A percentile compares a stretch with the other conserved stretches of the same genome.
Evolutionary conservation across 2,329 filamentous ascomycete genomes (phyloP).

Genomic region (Pseudocercospora macadamiae): DNA sequence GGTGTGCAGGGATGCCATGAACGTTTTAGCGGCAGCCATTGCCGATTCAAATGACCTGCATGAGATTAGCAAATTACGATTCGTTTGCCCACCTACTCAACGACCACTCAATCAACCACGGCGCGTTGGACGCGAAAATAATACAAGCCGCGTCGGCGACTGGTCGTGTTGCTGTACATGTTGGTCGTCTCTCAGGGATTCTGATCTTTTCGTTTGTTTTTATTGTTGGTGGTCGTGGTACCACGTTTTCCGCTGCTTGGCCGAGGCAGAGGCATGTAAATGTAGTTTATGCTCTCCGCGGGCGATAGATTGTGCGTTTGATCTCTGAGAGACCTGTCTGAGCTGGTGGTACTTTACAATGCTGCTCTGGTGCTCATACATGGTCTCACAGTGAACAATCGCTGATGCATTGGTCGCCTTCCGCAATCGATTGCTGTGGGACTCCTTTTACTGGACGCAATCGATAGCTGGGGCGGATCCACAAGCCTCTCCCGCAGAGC

Average conservation of each 20-base stretch:
- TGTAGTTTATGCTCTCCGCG: too few species aligned
- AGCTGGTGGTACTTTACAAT: too few species aligned
- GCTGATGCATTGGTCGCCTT: too few species aligned
- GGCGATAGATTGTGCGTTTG: too few species aligned
- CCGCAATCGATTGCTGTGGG: too few species aligned
- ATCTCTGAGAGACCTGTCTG: too few species aligned
- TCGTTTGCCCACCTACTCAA: slow-evolving; percentile 2
- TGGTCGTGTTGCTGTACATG: background rate
- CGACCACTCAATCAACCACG: background rate
- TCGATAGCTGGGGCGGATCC: background rate
- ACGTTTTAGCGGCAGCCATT: slow-evolving; percentile 1
- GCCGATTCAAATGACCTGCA: slow-evolving; percentile 5
- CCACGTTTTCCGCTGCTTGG: too few species aligned
- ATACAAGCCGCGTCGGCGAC: background rate
- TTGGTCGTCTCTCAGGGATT: too few species aligned
- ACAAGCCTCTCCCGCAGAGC: background rate
- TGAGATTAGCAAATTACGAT: background rate
- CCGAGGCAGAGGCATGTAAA: background rate
- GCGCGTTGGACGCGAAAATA: background rate
- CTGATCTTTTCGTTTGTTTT: too few species aligned
- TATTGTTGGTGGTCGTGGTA: too few species aligned
- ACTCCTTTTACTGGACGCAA: background rate
- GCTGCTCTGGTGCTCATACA: too few species aligned
- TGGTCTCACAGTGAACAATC: too few species aligned
- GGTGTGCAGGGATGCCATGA: background rate